Evolutionary conservation across 306 rosid species (phyloP), one percentile per base, ranked within the genome.

Genomic region (Fagus sylvatica): DNA sequence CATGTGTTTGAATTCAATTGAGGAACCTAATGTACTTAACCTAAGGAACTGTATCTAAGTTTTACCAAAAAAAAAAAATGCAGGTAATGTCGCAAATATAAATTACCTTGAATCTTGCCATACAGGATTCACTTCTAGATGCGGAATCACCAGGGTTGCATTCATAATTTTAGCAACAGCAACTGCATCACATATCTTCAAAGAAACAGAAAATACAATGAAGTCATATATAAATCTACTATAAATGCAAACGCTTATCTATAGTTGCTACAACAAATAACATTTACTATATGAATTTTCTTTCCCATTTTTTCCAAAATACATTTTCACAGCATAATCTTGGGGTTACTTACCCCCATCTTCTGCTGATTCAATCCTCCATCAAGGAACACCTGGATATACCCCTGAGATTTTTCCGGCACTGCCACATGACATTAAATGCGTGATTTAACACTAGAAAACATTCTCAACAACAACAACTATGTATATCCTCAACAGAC

Each of bases 341-440:
- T 16, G 69, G 74, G 69, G 74, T 81, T 55, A 82, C 97, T 73
- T 78, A 93, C 99, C 97, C 99, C 99, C 99, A 96, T 96, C 70
- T 97, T 91, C 85, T 96, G 99, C 86, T 96, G 99, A 90, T 96
- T 96, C 86, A 96, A 81, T 40, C 99, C 99, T 69, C 99, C 99
- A 83, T 96, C 98, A 43, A 96, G 98, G 87, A 96, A 96, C 46
- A 93, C 94, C 74, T 96, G 98, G 78, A 96, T 81, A 79, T 86
- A 93, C 74, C 98, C 99, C 80, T 86, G 84, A 7, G 98, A 88
- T 53, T 87, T 82, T 81, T 86, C 93, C 1, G 96, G 94, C 76
- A 93, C 78, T 74, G 90, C 98, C 90, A 89, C 85, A 85, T 75
- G 65, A 46, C 80, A 78, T 74, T 74, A 79, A 79, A 74, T 42